phyloP scores from a whole-genome alignment of 176 grass and related monocot genomes.

The Eremochloa ophiuroides region DNA sequence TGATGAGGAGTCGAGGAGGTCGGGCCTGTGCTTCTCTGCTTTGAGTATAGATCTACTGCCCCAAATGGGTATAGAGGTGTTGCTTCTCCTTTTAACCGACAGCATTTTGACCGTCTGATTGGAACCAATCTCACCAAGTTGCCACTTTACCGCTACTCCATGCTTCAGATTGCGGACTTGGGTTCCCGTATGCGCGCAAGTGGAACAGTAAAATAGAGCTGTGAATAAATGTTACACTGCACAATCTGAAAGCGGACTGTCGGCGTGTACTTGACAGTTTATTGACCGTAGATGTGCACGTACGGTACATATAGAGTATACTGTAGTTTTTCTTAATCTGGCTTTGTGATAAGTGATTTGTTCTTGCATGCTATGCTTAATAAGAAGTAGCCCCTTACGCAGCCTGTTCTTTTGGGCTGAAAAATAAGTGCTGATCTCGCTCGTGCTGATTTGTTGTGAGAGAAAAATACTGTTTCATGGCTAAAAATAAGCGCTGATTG shows the following conservation, averaged over 20 bases:
- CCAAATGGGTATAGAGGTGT: not conserved
- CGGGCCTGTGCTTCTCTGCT: not conserved
- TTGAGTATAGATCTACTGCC: not conserved
- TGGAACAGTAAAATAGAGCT: not conserved
- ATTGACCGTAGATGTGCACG: not conserved
- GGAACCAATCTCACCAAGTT: not conserved
- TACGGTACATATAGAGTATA: not conserved
- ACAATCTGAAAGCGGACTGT: not conserved
- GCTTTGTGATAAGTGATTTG: no score
- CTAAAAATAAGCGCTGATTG: no score
- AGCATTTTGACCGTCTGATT: not conserved
- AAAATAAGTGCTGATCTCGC: no score
- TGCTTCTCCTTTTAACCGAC: not conserved
- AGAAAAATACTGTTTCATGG: no score
- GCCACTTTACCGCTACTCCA: not conserved
- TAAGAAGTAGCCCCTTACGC: no score
- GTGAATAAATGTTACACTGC: no score
- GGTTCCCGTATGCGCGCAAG: not conserved
- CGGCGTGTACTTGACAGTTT: not conserved
- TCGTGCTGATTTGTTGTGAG: no score
- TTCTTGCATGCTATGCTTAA: no score
- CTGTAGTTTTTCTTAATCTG: no score
- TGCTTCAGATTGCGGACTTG: not conserved
- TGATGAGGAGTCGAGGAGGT: no score
- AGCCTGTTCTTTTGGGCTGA: no score